Evolutionary conservation across 768 basidiomycete genomes (phyloP).

Genomic region (Kwoniella sp.): DNA sequence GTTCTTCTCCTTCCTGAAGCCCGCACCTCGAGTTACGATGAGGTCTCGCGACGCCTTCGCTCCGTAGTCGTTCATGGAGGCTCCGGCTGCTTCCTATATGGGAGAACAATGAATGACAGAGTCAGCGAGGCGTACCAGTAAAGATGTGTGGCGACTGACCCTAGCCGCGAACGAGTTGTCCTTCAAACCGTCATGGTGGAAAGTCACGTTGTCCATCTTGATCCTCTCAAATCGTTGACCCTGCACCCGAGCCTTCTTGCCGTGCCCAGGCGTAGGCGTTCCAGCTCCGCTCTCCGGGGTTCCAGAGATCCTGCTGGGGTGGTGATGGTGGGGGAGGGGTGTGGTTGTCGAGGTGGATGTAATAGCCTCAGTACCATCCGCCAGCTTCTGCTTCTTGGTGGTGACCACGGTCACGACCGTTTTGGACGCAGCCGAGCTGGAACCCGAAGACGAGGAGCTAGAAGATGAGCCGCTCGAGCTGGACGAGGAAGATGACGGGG

Average conservation of each 20-base stretch:
- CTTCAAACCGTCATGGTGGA: conserved; percentile 55
- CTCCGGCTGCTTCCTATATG: conserved; percentile 55
- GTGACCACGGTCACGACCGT: conserved; percentile 13
- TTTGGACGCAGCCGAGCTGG: conserved; percentile 11
- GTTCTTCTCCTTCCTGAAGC: conserved; percentile 98
- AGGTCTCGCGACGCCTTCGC: conserved; percentile 77
- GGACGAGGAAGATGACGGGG: conserved; percentile 23
- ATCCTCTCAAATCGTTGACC: conserved; percentile 77
- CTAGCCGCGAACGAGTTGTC: conserved; percentile 79
- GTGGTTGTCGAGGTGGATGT: conserved; percentile 38
- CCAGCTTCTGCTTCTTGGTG: conserved; percentile 46
- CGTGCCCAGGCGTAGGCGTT: conserved; percentile 33
- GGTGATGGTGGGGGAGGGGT: conserved; percentile 15
- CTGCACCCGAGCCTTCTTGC: conserved; percentile 32
- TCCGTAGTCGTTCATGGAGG: conserved; percentile 74
- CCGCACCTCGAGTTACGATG: conserved; percentile 86
- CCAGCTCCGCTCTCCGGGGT: conserved; percentile 11
- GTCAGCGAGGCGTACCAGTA: not conserved
- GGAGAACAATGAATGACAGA: not conserved
- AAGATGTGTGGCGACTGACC: conserved; percentile 53
- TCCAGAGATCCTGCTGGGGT: conserved; percentile 5
- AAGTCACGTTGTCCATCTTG: conserved; percentile 61
- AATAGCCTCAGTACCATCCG: conserved; percentile 25
- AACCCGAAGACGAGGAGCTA: conserved; percentile 23
- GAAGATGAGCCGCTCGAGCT: conserved; percentile 26